Evolutionary conservation across 768 basidiomycete genomes (phyloP).

Genomic region (Panaeolus papilionaceus): DNA sequence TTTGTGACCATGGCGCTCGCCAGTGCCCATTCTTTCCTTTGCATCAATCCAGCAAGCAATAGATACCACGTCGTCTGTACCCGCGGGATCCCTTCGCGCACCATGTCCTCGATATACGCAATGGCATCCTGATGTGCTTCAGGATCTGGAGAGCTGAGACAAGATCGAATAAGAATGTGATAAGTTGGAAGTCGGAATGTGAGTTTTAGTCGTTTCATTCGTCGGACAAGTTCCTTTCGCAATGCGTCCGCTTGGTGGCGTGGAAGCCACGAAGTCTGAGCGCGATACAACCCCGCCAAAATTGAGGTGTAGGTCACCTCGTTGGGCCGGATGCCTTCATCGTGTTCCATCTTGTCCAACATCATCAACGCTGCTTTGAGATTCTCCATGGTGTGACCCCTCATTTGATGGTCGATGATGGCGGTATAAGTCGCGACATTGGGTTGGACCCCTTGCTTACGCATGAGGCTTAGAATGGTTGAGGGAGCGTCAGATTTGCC

Average conservation of each 20-base stretch:
- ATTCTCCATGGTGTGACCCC: constrained; percentile 55
- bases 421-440: constrained; percentile 80
- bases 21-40: constrained; percentile 61
- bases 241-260: constrained; percentile 50
- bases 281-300: constrained; percentile 73
- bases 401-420: constrained; percentile 79
- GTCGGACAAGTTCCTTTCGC: constrained; percentile 53
- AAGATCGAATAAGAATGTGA: constrained; percentile 77
- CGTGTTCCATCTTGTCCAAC: constrained; percentile 76
- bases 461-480: constrained; percentile 76
- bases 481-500: constrained; percentile 71
- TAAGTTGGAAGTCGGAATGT: constrained; percentile 69
- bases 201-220: constrained; percentile 64
- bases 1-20: constrained; percentile 67
- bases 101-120: constrained; percentile 68
- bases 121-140: constrained; percentile 63
- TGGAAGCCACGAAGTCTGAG: constrained; percentile 48
- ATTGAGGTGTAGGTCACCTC: constrained; percentile 86
- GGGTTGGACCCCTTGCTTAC: constrained; percentile 71
- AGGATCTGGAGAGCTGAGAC: constrained; percentile 56
- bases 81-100: constrained; percentile 48
- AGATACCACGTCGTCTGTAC: constrained; percentile 80
- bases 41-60: constrained; percentile 67
- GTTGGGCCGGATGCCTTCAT: constrained; percentile 60
- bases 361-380: constrained; percentile 72